Conservation (phyloP, 2,329 filamentous ascomycete species). For the Escovopsis sp. region DNA sequence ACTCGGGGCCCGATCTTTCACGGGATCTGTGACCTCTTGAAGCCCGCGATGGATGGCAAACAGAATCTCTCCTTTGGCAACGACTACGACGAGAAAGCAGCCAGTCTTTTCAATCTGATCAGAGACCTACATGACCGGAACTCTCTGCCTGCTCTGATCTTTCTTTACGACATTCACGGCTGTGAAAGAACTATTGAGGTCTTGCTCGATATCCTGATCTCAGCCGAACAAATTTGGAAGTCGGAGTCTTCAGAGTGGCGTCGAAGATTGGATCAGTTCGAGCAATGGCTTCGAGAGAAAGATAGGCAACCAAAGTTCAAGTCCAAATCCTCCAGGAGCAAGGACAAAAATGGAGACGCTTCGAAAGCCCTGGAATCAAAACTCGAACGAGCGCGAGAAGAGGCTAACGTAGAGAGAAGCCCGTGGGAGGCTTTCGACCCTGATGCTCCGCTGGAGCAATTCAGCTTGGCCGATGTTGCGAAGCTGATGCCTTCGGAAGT, state of each 20-base stretch:
- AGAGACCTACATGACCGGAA: slow-evolving; percentile 44
- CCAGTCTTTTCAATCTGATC: slow-evolving; percentile 33
- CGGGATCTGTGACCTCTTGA: slow-evolving; percentile 30
- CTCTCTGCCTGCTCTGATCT: slow-evolving; percentile 58
- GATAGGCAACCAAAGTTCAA: slow-evolving; percentile 21
- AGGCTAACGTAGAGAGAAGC: slow-evolving; percentile 37
- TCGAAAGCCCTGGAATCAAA: slow-evolving; percentile 25
- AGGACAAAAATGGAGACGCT: neutral
- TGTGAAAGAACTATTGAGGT: slow-evolving; percentile 45
- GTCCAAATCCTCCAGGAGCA: neutral
- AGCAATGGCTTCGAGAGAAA: slow-evolving; percentile 13
- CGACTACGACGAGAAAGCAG: neutral
- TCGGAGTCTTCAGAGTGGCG: slow-evolving; percentile 26
- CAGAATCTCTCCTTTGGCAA: neutral
- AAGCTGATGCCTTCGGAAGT: slow-evolving; percentile 44
- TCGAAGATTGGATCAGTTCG: slow-evolving; percentile 12
- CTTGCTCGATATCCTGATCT: slow-evolving; percentile 34
- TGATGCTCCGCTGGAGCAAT: slow-evolving; percentile 43
- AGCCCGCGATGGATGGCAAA: neutral
- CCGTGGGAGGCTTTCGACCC: slow-evolving; percentile 53
- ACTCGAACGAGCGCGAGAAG: slow-evolving; percentile 40
- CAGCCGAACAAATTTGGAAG: slow-evolving; percentile 34
- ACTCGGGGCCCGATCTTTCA: slow-evolving; percentile 29
- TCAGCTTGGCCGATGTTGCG: slow-evolving; percentile 50
- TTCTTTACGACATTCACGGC: slow-evolving; percentile 54